Evolutionary conservation across 306 rosid species (phyloP), one percentile per base, ranked within the genome.

Genomic region (Quercus glauca): DNA sequence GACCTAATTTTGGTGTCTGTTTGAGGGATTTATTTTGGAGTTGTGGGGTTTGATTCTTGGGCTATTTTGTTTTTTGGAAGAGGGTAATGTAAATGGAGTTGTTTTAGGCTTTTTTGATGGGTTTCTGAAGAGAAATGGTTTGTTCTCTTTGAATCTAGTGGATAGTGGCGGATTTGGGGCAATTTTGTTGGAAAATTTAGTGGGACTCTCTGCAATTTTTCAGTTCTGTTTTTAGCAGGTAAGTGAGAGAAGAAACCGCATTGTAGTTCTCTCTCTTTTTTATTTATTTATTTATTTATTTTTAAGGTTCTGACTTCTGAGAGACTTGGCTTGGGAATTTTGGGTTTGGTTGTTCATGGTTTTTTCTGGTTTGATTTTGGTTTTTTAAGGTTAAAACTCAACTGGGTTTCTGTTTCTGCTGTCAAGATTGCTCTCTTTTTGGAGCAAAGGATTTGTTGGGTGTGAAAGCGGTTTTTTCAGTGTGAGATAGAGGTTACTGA

Each of bases 1-100:
- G 89, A 86, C 94, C 93, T 92, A 88, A 88, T 79, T 83, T 77
- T 1, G 55, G 77, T 83, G 51, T 79, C 76, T 86, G 75, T 63
- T 71, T 83, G 70, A 78, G 71, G 69, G 19, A 55, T 74, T 43
- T 31, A 35, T 75, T 25, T 56, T 76, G 70, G 71, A 74, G 55
- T 69, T 80, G 69, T 60, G 70, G 78, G 74, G 77, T 75, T 78
- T 55, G 73, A 71, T 79, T 82, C 45, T 41, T 71, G 31, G 67
- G 61, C 12, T 41, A 41, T 41, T 41, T 41, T 61, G 58, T 35
- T 41, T 59, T 71, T 75, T 78, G 78, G 76, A 61, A 74, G 82
- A 81, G 73, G 80, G 81, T 82, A 13, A 49, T 75, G 19, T 37
- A 60, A 29, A 76, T 91, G 97, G 87, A 78, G 92, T 86, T 71